These are phyloP conservation scores for Cercophora newfieldiana DNA, from an alignment of 495 filamentous ascomycete genomes.

Conservation along the genomic window DNA sequence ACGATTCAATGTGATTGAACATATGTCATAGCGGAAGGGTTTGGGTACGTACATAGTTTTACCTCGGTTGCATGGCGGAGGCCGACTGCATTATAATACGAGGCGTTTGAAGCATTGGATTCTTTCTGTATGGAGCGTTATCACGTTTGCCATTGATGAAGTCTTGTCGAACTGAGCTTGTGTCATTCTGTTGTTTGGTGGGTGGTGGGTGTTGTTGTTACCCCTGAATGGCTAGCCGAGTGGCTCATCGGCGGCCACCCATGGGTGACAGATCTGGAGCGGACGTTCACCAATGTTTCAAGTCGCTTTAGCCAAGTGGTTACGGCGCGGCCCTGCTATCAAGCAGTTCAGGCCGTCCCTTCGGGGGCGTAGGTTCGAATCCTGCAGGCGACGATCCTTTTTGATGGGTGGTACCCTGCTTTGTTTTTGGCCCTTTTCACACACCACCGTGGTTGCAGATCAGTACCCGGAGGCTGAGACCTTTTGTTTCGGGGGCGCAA, in stretches of 20 bases:
- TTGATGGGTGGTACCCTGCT: not conserved
- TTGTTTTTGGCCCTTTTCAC: not conserved
- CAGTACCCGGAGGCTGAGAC: too few relatives aligned
- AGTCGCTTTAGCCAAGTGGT: conserved; percentile 18
- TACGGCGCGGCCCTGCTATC: conserved; percentile 17
- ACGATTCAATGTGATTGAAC: conserved; percentile 10
- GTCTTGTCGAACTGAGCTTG: not conserved
- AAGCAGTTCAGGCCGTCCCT: conserved; percentile 20
- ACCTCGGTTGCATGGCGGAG: not conserved
- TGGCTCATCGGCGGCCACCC: too few relatives aligned
- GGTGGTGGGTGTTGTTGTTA: not conserved
- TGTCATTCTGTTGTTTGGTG: not conserved
- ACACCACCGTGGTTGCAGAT: too few relatives aligned
- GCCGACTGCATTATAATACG: not conserved
- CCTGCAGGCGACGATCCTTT: conserved; percentile 26
- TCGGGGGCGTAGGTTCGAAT: conserved; percentile 35
- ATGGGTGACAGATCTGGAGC: too few relatives aligned
- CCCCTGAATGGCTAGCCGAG: too few relatives aligned
- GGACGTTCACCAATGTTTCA: too few relatives aligned
- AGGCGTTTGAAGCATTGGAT: not conserved
- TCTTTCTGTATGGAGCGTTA: too few relatives aligned
- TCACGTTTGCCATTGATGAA: too few relatives aligned
- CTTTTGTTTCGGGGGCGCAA: too few relatives aligned
- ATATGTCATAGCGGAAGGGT: not conserved
- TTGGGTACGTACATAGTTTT: not conserved